Conservation (phyloP, 169 alveolate genomes). For the Eimeria tenella region DNA sequence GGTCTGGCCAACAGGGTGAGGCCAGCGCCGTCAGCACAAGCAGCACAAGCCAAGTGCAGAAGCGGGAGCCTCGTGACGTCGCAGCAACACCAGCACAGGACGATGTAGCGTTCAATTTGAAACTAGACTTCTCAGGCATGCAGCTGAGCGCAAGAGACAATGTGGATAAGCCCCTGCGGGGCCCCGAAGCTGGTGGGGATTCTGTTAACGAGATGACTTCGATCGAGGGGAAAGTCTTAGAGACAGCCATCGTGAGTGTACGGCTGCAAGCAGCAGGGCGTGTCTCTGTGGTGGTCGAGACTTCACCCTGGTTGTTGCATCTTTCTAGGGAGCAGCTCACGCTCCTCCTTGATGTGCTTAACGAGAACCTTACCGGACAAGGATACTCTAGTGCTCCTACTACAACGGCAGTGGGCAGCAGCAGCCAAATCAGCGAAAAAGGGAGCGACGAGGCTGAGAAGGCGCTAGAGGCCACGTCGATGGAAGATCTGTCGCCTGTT, state of each 20-base stretch:
- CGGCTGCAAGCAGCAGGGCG: slow-evolving; percentile 40
- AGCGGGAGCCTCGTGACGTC: background rate
- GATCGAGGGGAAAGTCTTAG: slow-evolving; percentile 17
- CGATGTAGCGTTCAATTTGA: slow-evolving; percentile 23
- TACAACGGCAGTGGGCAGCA: slow-evolving; percentile 8
- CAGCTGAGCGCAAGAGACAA: slow-evolving; percentile 40
- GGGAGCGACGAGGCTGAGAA: background rate
- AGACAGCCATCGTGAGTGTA: slow-evolving; percentile 21
- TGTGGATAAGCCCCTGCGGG: background rate
- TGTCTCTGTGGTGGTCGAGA: slow-evolving; percentile 37
- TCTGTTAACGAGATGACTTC: background rate
- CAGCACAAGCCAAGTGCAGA: background rate
- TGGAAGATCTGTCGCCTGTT: background rate
- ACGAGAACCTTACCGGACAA: slow-evolving; percentile 76
- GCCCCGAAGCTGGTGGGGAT: background rate
- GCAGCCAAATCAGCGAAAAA: background rate
- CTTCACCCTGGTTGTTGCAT: slow-evolving; percentile 68
- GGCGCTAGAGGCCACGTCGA: background rate
- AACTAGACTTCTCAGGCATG: slow-evolving; percentile 44
- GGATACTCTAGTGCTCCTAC: slow-evolving; percentile 60
- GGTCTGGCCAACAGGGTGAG: background rate
- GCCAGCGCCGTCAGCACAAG: background rate
- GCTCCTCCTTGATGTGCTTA: slow-evolving; percentile 72
- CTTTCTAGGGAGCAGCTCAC: slow-evolving; percentile 78
- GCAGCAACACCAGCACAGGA: background rate